phyloP scores from a whole-genome alignment of 2,329 filamentous ascomycete genomes.

The Calonectria multiphialidica region DNA sequence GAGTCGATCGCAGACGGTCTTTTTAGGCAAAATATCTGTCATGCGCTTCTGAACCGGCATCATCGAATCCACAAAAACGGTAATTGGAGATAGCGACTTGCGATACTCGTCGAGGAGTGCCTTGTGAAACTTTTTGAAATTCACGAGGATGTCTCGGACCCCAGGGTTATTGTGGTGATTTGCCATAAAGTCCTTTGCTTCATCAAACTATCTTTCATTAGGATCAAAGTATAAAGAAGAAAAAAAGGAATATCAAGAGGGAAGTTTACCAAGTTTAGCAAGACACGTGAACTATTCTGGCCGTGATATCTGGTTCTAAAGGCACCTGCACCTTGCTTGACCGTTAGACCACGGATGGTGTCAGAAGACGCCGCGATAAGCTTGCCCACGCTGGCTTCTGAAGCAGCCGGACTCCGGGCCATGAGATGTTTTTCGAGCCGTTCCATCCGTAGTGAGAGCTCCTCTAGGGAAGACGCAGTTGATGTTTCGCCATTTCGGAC shows the following conservation, averaged over 20 bases:
- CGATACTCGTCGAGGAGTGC: slow-evolving; percentile 61
- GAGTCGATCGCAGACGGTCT: slow-evolving; percentile 63
- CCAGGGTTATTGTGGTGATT: slow-evolving; percentile 55
- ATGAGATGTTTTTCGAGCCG: slow-evolving; percentile 65
- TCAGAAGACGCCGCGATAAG: slow-evolving; percentile 53
- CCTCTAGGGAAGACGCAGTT: slow-evolving; percentile 56
- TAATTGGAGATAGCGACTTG: slow-evolving; percentile 62
- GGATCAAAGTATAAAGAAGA: background rate
- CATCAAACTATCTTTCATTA: slow-evolving; percentile 58
- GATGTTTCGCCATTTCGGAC: slow-evolving; percentile 49
- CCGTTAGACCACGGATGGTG: slow-evolving; percentile 63
- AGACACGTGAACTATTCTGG: slow-evolving; percentile 64
- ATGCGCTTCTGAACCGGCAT: slow-evolving; percentile 69
- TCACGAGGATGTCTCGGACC: slow-evolving; percentile 57
- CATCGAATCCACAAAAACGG: slow-evolving; percentile 70
- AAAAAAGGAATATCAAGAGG: background rate
- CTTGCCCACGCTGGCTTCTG: slow-evolving; percentile 48
- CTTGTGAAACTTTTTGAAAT: slow-evolving; percentile 61
- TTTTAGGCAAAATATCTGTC: slow-evolving; percentile 66
- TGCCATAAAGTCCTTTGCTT: slow-evolving; percentile 64
- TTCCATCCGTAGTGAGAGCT: slow-evolving; percentile 63
- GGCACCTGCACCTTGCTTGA: slow-evolving; percentile 61
- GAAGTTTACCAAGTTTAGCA: slow-evolving; percentile 64
- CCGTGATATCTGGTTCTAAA: slow-evolving; percentile 64
- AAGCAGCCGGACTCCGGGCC: slow-evolving; percentile 54